Base-by-base conservation (phyloP, 345 rosid species). In the Leavenworthia alabamica region DNA sequence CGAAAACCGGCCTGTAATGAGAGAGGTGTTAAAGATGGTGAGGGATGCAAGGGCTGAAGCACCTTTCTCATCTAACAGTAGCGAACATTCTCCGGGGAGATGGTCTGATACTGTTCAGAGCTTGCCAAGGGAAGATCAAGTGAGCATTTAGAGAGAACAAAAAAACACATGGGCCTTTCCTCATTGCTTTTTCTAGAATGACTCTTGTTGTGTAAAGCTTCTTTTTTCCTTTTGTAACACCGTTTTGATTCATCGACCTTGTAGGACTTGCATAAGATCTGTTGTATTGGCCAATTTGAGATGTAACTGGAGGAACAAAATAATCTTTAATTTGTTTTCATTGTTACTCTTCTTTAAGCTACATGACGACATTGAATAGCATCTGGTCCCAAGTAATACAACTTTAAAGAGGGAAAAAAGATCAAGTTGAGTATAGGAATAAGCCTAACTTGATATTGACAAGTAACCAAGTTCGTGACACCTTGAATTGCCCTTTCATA, bases 41-140 rank as follows among this genome's bases (percentile, higher is more conserved):
- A 75, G 94, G 69, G 94, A 93, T 52, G 70, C 93, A 5, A 86
- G 99, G 56, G 90, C 88, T 0, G 99, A 89, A 72, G 91, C 83
- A 24, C 99, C 71, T 3, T 82, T 39, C 49, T 89, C 96, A 1
- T 93, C 93, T 15, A 89, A 86, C 70, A 81, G 97, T 16, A 93
- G 99, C 22, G 99, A 93, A 57, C 97, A 89, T 70, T 93, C 99
- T 0, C 99, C 96, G 0, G 97, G 99, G 31, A 64, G 99, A 66
- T 93, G 99, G 99, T 93, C 99, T 0, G 99, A 93, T 56, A 93
- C 99, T 0, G 85, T 93, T 28, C 97, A 83, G 74, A 83, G 97
- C 81, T 81, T 93, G 79, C 91, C 99, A 27, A 84, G 97, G 70
- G 96, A 85, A 66, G 97, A 93, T 41, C 96, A 82, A 71, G 76